Evolutionary conservation across 2,329 filamentous ascomycete genomes (phyloP).

Genomic region (Drechslerella stenobrocha): DNA sequence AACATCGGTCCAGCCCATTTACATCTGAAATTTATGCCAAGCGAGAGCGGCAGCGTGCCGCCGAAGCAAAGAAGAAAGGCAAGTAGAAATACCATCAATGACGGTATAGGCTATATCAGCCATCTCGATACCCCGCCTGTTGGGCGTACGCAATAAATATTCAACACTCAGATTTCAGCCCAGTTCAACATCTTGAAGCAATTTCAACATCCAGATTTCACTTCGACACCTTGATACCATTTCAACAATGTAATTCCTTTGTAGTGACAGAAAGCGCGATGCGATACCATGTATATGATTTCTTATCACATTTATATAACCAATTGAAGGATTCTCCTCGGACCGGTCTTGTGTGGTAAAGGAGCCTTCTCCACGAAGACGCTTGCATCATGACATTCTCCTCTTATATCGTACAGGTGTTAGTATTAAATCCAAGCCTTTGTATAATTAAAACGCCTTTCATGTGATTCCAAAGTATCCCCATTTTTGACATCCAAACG

Average conservation of each 20-base stretch:
- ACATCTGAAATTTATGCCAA: constrained; percentile 90
- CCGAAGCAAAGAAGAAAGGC: constrained; percentile 50
- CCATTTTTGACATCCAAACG: too few relatives aligned
- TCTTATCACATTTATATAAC: too few relatives aligned
- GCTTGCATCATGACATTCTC: constrained; percentile 14
- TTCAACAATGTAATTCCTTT: background rate
- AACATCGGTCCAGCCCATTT: constrained; percentile 64
- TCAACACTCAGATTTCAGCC: too few relatives aligned
- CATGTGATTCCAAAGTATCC: constrained; percentile 9
- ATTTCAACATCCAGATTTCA: constrained; percentile 1
- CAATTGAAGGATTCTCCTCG: too few relatives aligned
- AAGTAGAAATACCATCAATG: background rate
- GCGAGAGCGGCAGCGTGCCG: constrained; percentile 66
- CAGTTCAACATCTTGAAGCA: background rate
- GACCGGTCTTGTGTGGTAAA: constrained; percentile 1
- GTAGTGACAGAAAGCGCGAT: background rate
- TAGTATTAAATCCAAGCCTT: background rate
- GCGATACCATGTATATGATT: constrained; percentile 2
- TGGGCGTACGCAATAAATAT: too few relatives aligned
- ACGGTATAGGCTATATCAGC: background rate
- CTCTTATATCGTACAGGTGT: constrained; percentile 37
- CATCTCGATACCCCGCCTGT: too few relatives aligned
- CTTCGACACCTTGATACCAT: background rate
- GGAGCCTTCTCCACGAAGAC: background rate
- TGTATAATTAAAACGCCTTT: constrained; percentile 37